A percentile compares a stretch with the other conserved stretches of the same genome.
phyloP scores from a whole-genome alignment of 768 basidiomycete species.

The Kwoniella dejecticola region DNA sequence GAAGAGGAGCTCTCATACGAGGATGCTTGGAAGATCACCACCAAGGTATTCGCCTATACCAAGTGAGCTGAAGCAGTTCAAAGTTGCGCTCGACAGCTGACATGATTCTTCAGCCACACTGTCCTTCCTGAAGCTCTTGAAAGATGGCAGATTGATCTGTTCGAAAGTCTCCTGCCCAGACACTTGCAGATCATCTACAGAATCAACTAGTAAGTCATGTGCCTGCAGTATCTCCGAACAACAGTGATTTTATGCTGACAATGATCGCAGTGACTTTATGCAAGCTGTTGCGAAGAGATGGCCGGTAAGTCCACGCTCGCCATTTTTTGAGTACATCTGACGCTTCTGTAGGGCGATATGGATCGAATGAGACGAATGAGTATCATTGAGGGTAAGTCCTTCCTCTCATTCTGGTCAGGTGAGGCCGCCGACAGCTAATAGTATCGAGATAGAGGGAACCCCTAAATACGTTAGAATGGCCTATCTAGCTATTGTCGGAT shows the following conservation, averaged over 20 bases:
- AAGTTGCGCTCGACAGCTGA: constrained; percentile 9
- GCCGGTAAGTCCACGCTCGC: constrained; percentile 68
- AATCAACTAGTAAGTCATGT: constrained; percentile 39
- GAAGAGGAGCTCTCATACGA: constrained; percentile 87
- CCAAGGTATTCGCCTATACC: constrained; percentile 91
- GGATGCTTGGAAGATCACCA: constrained; percentile 82
- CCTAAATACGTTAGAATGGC: constrained; percentile 71
- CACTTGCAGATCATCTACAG: constrained; percentile 52
- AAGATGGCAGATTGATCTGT: constrained; percentile 88
- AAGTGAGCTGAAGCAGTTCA: constrained; percentile 62
- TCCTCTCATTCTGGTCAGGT: too few species aligned
- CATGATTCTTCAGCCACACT: constrained; percentile 38
- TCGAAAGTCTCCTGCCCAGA: constrained; percentile 82
- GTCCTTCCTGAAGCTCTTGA: constrained; percentile 71
- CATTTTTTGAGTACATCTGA: too few species aligned
- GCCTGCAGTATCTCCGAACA: too few species aligned
- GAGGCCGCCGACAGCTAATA: too few species aligned
- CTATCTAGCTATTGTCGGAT: constrained; percentile 81
- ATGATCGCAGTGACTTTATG: constrained; percentile 51
- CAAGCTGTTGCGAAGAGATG: constrained; percentile 82
- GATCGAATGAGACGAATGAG: constrained; percentile 83
- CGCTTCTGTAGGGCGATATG: constrained; percentile 61
- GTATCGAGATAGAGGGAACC: constrained; percentile 63
- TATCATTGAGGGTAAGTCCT: constrained; percentile 75
- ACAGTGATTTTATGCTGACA: too few species aligned